Conservation (phyloP, 306 rosid genomes). For the Quercus parvula region DNA sequence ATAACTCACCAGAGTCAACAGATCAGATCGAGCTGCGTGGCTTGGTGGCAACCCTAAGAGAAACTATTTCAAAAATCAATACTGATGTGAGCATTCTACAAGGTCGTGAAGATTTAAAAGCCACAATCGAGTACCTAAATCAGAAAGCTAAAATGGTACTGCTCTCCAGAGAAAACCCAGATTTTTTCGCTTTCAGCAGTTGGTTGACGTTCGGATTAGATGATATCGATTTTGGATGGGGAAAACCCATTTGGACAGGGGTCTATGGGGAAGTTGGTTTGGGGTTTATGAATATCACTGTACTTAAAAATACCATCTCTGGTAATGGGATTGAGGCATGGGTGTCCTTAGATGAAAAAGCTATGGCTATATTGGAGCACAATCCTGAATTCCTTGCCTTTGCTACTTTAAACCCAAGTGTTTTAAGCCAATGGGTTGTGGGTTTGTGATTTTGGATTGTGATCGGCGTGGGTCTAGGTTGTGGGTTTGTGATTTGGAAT, state of each 20-base stretch:
- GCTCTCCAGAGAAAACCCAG: slow-evolving; percentile 4
- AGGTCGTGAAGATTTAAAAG: slow-evolving; percentile 29
- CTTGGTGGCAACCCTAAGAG: slow-evolving; percentile 5
- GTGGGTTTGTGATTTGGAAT: too few species aligned
- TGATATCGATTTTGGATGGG: slow-evolving; percentile 51
- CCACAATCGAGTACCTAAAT: slow-evolving; percentile 29
- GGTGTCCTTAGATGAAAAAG: slow-evolving; percentile 34
- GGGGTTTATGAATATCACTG: slow-evolving; percentile 22
- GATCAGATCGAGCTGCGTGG: slow-evolving; percentile 3
- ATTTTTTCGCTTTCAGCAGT: slow-evolving; percentile 31
- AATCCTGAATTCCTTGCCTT: slow-evolving; percentile 35
- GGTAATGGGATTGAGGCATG: slow-evolving; percentile 48
- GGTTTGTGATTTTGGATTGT: too few species aligned
- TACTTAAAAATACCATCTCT: slow-evolving; percentile 32
- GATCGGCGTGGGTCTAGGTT: too few species aligned
- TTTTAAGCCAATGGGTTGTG: too few species aligned
- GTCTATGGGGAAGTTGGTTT: not conserved
- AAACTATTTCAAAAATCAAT: not conserved
- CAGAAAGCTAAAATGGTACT: slow-evolving; percentile 16
- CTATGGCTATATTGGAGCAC: slow-evolving; percentile 29
- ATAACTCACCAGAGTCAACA: not conserved
- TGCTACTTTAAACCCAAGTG: slow-evolving; percentile 25
- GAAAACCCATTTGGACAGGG: slow-evolving; percentile 47
- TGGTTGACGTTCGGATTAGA: slow-evolving; percentile 40
- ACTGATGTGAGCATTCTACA: slow-evolving; percentile 12